Base-by-base conservation (phyloP, 2,329 filamentous ascomycete species). In the Stylonectria norvegica region DNA sequence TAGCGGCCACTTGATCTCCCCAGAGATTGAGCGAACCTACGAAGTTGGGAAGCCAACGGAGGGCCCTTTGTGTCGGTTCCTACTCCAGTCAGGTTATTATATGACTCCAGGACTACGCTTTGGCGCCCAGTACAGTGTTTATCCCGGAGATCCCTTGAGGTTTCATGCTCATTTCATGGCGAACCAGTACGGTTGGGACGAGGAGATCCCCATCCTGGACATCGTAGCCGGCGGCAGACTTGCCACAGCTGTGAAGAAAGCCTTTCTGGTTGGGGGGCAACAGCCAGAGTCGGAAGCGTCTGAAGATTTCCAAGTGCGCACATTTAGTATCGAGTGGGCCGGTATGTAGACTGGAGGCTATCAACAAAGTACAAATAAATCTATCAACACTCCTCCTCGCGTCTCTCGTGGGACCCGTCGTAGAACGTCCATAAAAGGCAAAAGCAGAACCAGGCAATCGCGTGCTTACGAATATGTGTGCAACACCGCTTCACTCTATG, bases 131-230 rank as follows among this genome's bases (percentile, higher is more conserved):
- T 96, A 95, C 66, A 89, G 89, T 53, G 88, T 94, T 5, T 98
- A 98, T 57, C 93, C 93, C 0, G 93, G 93, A 32, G 93, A 98
- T 61, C 89, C 93, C 1, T 72, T 98, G 36, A 83, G 93, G 9
- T 98, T 94, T 62, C 93, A 98, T 65, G 93, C 89, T 32, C 93
- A 98, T 63, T 97, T 95, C 62, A 76, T 95, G 55, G 87, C 85
- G 6, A 85, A 84, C n/a, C 81, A 86, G 20, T 80, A 86, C 53
- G 81, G 74, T n/a, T 97, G 89, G 89, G 82, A 96, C 45, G 80
- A 95, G 56, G 81, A 89, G 53, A 84, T 98, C 41, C 78, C 86
- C 25, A 71, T 97, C 57, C 75, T 96, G 52, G 86, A 95, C 51
- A 70, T 98, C 11, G 84, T 97, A 12, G 85, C 83, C 15, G 89